phyloP scores from a whole-genome alignment of 805 yeast genomes.

The Gaillardinia entomophila region DNA sequence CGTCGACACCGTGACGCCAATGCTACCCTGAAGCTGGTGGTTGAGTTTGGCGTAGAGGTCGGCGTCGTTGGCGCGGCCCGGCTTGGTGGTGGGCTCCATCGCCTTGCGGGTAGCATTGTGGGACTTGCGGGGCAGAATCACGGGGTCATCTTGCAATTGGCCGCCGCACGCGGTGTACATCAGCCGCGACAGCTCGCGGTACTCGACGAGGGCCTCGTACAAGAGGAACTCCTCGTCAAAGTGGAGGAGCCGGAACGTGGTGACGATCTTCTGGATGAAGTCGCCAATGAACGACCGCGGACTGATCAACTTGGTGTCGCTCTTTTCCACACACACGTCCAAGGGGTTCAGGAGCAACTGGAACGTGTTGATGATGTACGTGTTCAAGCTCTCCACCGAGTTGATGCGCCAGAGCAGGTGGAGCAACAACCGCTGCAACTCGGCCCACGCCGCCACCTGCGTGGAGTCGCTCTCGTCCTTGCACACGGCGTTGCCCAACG shows the following conservation, averaged over 20 bases:
- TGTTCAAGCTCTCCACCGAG: conserved; percentile 44
- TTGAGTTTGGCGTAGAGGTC: conserved; percentile 3
- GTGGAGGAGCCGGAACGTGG: conserved; percentile 37
- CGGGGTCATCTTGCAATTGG: not conserved
- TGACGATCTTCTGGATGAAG: conserved; percentile 35
- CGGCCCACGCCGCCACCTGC: conserved; percentile 14
- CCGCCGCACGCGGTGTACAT: conserved; percentile 12
- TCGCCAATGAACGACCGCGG: conserved; percentile 31
- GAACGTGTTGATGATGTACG: conserved; percentile 16
- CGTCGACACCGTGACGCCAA: conserved; percentile 7
- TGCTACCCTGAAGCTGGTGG: conserved; percentile 2
- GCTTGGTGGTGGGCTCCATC: not conserved
- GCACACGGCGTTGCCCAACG: conserved; percentile 1
- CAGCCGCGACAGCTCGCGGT: conserved; percentile 21
- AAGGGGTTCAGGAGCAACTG: conserved; percentile 7
- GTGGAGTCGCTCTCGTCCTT: conserved; percentile 1
- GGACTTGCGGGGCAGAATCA: not conserved
- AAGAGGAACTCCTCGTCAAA: conserved; percentile 41
- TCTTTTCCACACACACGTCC: conserved; percentile 2
- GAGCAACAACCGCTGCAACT: conserved; percentile 25
- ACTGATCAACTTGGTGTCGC: conserved; percentile 6
- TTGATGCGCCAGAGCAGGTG: conserved; percentile 41
- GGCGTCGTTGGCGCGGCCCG: not conserved
- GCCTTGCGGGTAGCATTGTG: not conserved
- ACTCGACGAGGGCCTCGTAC: conserved; percentile 29